Conservation (phyloP, 73 alveolate species). For the Tetrahymena thermophila region DNA sequence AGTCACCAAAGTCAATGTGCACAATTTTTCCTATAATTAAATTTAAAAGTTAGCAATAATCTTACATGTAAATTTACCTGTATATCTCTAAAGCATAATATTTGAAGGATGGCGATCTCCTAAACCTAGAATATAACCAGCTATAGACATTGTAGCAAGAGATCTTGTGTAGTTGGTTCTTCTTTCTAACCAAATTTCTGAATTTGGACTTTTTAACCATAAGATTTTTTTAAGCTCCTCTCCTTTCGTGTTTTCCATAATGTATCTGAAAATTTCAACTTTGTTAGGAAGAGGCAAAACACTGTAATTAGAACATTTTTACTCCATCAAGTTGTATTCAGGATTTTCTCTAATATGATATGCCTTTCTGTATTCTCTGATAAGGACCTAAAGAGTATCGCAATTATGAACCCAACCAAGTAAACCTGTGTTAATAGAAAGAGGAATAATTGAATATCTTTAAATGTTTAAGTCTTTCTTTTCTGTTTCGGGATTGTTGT, state of each 20-base stretch:
- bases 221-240: constrained; percentile 88
- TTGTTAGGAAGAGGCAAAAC: constrained; percentile 76
- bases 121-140: constrained; percentile 97
- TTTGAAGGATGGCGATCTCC: constrained; percentile 99
- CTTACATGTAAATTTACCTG: constrained; percentile 2
- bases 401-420: constrained; percentile 98
- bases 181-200: constrained; percentile 95
- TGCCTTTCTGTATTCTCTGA: constrained; percentile 85
- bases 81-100: constrained; percentile 90
- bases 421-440: constrained; percentile 91
- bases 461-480: constrained; percentile 82
- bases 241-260: constrained; percentile 88
- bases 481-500: constrained; percentile 85
- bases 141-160: constrained; percentile 96
- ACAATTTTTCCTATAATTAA: constrained; percentile 80
- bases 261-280: constrained; percentile 84
- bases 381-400: constrained; percentile 88
- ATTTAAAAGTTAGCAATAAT: neutral
- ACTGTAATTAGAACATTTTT: constrained; percentile 75
- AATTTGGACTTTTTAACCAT: constrained; percentile 86
- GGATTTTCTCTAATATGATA: constrained; percentile 73
- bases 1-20: constrained; percentile 99
- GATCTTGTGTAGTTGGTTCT: constrained; percentile 94
- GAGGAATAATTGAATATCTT: constrained; percentile 95
- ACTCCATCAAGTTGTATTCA: constrained; percentile 82